These are phyloP conservation scores for Conticribra weissflogii DNA, from an alignment of 108 stramenopile genomes.

Conservation along the genomic window DNA sequence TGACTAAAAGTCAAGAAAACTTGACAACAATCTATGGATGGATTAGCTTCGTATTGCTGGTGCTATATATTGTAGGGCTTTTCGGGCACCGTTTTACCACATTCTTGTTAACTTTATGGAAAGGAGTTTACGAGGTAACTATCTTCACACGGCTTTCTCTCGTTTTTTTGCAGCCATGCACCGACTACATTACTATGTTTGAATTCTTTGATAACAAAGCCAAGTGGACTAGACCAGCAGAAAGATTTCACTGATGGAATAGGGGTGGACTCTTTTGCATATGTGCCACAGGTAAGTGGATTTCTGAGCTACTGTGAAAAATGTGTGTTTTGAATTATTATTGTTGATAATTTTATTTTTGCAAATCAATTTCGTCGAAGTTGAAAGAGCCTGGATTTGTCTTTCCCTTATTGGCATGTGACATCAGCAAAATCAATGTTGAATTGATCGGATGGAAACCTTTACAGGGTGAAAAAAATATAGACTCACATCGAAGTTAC, in stretches of 20 bases:
- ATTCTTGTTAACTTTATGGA: constrained; percentile 38
- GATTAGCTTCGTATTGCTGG: constrained; percentile 27
- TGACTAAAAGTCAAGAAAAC: constrained; percentile 17
- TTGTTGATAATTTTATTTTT: neutral
- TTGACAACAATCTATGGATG: constrained; percentile 52
- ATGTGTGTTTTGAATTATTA: neutral
- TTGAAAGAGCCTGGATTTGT: constrained; percentile 16
- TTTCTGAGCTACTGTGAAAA: neutral
- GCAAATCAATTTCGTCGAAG: neutral
- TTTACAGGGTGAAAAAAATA: neutral
- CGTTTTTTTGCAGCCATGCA: no score
- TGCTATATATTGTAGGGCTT: constrained; percentile 34
- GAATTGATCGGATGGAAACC: constrained; percentile 55
- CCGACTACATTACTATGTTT: no score
- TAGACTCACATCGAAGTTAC: constrained; percentile 41
- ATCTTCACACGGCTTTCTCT: no score
- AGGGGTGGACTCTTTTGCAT: constrained; percentile 41
- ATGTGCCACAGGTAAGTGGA: constrained; percentile 58
- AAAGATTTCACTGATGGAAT: constrained; percentile 58
- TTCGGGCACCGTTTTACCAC: constrained; percentile 30
- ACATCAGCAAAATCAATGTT: constrained; percentile 53
- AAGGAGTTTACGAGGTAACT: constrained; percentile 37
- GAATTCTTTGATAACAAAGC: constrained; percentile 35
- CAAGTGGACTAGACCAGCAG: constrained; percentile 43
- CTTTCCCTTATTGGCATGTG: constrained; percentile 58